These are phyloP conservation scores for Fereydounia khargensis DNA, from an alignment of 1,284 basidiomycete genomes.

Conservation along the genomic window DNA sequence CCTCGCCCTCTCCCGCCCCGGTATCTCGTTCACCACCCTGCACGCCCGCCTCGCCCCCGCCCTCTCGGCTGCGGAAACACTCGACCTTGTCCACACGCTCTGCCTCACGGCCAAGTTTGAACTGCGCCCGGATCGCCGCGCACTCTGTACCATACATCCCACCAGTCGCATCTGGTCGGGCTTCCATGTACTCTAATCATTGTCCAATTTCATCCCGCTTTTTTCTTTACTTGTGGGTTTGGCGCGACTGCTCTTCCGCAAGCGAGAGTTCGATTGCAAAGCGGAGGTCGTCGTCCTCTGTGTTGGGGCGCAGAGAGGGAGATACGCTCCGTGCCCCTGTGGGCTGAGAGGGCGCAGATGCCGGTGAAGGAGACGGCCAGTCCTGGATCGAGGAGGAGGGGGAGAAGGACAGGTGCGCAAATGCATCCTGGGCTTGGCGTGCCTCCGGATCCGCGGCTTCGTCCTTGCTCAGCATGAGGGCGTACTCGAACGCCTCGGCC, in stretches of 20 bases:
- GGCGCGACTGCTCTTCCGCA: slow-evolving; percentile 30
- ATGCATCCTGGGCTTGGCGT: slow-evolving; percentile 4
- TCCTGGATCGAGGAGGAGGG: slow-evolving; percentile 8
- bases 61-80: not conserved
- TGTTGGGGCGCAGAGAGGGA: not conserved
- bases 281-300: slow-evolving; percentile 36
- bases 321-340: slow-evolving; percentile 1
- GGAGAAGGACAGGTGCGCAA: slow-evolving; percentile 16
- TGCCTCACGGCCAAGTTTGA: not conserved
- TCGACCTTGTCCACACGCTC: not conserved
- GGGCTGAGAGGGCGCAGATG: not conserved
- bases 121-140: not conserved
- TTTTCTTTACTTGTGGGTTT: not conserved
- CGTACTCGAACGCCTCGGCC: slow-evolving; percentile 74
- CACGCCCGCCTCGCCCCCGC: slow-evolving; percentile 2
- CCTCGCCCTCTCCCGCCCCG: slow-evolving; percentile 5
- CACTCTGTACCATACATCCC: too few species aligned
- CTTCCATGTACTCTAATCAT: too few species aligned
- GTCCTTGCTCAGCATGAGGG: slow-evolving; percentile 79
- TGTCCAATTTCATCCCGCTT: not conserved
- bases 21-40: slow-evolving; percentile 2
- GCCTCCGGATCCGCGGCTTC: slow-evolving; percentile 62
- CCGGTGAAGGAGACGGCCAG: slow-evolving; percentile 9
- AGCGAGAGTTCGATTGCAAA: slow-evolving; percentile 48
- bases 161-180: too few species aligned